Base-by-base conservation (phyloP, 805 yeast genomes). In the Suhomyces kilbournensis region DNA sequence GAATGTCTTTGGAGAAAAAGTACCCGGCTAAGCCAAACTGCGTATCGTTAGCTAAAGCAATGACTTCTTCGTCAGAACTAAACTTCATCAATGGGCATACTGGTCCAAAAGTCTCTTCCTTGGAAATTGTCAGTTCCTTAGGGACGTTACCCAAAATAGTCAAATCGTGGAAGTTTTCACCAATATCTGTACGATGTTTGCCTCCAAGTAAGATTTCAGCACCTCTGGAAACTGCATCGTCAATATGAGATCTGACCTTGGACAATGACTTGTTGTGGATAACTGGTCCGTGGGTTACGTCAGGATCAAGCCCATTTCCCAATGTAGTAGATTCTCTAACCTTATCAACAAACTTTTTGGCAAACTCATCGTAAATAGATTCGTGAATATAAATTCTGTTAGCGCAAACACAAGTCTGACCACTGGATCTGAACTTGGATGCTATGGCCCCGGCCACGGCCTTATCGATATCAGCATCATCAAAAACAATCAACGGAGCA, bases 71-170 rank as follows among this genome's bases (percentile, higher is more conserved):
- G 46, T 81, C 87, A n/a, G 83, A 66, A 40, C 68, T 65, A 63
- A 88, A 88, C 62, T 79, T 80, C 64, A 86, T 79, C 48, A 89
- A 68, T 1, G 90, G 88, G 17, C 88, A 88, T 15, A 88, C 74
- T 2, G 96, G 96, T 2, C 94, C 96, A 66, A 88, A 88, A 2
- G 92, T 87, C 66, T 88, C 96, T 59, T 87, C 91, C n/a, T 67
- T 58, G 58, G 79, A 75, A 32, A 88, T 80, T 42, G 66, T 56
- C 82, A 88, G 87, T 19, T 74, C 75, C 2, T 71, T 65, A 47
- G 83, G 80, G 46, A 83, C 87, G 54, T 81, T 79, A n/a, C 80
- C 75, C 48, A 88, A 65, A 12, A 88, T 76, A 0, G 96, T 88
- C 52, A 88, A 83, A 25, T 82, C 84, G 62, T 78, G 88, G 74